Base-by-base conservation (phyloP, 192 early-diverging fungal genomes). In the Entomortierella chlamydospora region DNA sequence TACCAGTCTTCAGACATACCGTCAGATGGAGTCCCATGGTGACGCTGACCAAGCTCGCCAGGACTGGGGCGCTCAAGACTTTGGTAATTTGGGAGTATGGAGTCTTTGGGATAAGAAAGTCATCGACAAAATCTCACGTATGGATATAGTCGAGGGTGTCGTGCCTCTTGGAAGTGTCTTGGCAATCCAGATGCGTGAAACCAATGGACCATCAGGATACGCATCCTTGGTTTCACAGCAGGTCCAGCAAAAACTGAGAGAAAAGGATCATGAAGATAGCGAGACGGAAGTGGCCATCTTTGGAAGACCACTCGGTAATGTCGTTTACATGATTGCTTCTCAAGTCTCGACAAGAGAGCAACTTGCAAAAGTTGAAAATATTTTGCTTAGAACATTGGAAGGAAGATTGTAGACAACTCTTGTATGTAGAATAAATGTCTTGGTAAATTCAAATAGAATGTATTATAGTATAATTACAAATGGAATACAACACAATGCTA, bases 291-390 rank as follows among this genome's bases (percentile, higher is more conserved):
- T 81, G 9, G 64, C 82, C 18, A 82, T 93, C 22, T 93, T 86
- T 82, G 87, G 87, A 45, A 70, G 93, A 30, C 91, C 92, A 3
- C 70, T 95, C 33, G 93, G 93, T 0, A 93, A 93, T 66, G 88
- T 95, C 2, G 78, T 95, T n/a, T 95, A 95, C 60, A 67, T 95
- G 56, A 93, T 94, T 83, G 81, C 88, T 4, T 88, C 89, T 34
- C 86, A 87, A 57, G 83, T 85, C 6, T 85, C 86, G 11, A 82
- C 81, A 0, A 54, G 64, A 13, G 72, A 84, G 42, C 71, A 72
- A 56, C 64, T 89, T 25, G 64, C 60, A 17, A 71, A 83, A 64
- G 74, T 87, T 17, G 87, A 89, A 45, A 69, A 80, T 18, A 82
- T 83, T n/a, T 43, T 89, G 43, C 54, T 83, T 17, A 52, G 76